Evolutionary conservation across 176 grass and related monocot genomes (phyloP), one percentile per base, ranked within the genome.

Genomic region (Phoenix roebelenii): DNA sequence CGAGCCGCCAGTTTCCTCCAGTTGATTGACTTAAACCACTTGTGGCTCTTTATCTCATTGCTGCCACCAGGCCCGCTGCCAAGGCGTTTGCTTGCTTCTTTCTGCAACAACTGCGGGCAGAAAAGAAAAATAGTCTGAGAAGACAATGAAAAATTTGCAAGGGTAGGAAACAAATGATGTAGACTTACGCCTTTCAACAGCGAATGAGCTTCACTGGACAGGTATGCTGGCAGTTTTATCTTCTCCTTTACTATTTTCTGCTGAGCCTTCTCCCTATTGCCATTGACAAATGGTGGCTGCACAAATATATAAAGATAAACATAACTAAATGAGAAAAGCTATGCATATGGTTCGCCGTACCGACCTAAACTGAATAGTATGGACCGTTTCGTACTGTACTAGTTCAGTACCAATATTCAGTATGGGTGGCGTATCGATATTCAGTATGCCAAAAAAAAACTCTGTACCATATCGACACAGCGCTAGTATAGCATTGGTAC

Each of bases 191-290:
- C 93, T 85, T 98, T 98, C 24, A 98, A 56, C 49, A 98, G 74
- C 30, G 87, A 92, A 72, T 98, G 93, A 81, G 80, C 93, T 76
- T 98, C 93, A 23, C 84, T 83, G 22, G 87, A 73, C 65, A 98
- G 77, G 76, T 71, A 98, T 1, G 66, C 0, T 0, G 93, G 93
- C 49, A 98, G 73, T 68, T 98, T 98, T 53, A 92, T 81, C 79
- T 89, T 98, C 18, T 98, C 93, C 71, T 80, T 98, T 61, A 98
- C 76, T 65, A 98, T 89, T 78, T 89, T 92, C 70, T 88, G 93
- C 66, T 98, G 93, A 77, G 92, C 69, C 66, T 85, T 98, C 20
- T 89, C 84, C 74, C 84, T 85, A 49, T 88, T 98, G 18, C 78
- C 78, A 61, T 84, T 88, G 61, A 88, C 29, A 76, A 89, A 98